Conservation (phyloP, 2,329 filamentous ascomycete genomes). For the Trichophyton benhamiae region DNA sequence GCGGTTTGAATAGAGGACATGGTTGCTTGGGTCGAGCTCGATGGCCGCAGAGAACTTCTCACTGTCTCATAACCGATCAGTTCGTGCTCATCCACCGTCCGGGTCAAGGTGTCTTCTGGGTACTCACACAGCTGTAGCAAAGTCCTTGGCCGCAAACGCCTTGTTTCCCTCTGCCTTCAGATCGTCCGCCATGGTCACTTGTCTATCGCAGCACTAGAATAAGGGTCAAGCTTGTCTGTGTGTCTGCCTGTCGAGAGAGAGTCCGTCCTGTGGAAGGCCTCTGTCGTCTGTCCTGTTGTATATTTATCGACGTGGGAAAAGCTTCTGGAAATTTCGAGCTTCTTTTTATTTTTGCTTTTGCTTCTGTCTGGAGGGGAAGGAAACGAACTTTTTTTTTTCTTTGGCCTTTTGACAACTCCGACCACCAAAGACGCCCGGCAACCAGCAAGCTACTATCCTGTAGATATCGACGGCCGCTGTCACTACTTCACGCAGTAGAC, state of each 20-base stretch:
- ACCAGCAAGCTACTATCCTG: not conserved
- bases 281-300: not conserved
- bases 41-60: conserved; percentile 93
- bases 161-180: conserved; percentile 98
- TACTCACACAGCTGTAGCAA: conserved; percentile 83
- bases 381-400: not conserved
- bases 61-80: conserved; percentile 37
- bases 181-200: conserved; percentile 54
- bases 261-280: not conserved
- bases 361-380: not conserved
- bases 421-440: not conserved
- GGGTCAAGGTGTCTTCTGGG: not conserved
- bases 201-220: not conserved
- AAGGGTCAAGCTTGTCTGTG: not conserved
- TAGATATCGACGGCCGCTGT: not conserved
- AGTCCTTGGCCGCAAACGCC: conserved; percentile 95
- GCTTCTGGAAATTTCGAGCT: conserved; percentile 36
- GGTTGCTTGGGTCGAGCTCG: conserved; percentile 72
- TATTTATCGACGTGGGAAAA: conserved; percentile 5
- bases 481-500: not conserved
- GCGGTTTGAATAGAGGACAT: conserved; percentile 96
- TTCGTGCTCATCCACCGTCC: not conserved
- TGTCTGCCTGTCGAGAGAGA: not conserved
- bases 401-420: not conserved
- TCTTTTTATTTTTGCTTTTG: not conserved